phyloP scores from a whole-genome alignment of 192 early-diverging fungal species.

The Coemansia sp. region DNA sequence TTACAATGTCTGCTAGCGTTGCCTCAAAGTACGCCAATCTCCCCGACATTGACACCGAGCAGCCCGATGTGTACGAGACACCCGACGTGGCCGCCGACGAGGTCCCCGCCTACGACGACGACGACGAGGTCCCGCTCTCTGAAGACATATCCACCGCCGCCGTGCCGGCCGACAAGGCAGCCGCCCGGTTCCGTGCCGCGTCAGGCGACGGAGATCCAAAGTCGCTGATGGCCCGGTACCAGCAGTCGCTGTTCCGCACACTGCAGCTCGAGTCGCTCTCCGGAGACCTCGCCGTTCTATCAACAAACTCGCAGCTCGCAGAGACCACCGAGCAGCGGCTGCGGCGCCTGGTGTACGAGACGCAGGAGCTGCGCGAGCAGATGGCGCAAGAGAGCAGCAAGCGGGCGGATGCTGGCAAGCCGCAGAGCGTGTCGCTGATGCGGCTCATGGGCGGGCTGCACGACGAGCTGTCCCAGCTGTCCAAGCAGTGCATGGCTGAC shows the following conservation, averaged over 20 bases:
- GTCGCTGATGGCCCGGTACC: constrained; percentile 32
- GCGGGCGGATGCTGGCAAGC: background rate
- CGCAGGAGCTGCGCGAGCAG: constrained; percentile 75
- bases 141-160: constrained; percentile 22
- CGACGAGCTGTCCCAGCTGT: constrained; percentile 36
- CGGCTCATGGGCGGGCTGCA: constrained; percentile 28
- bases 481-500: background rate
- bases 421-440: constrained; percentile 31
- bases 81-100: constrained; percentile 51
- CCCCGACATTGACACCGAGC: constrained; percentile 67
- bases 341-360: constrained; percentile 76
- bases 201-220: constrained; percentile 18
- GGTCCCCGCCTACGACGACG: constrained; percentile 5
- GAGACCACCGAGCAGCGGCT: constrained; percentile 78
- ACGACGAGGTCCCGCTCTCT: constrained; percentile 15
- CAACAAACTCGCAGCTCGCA: constrained; percentile 29
- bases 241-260: constrained; percentile 38
- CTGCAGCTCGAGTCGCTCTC: constrained; percentile 35
- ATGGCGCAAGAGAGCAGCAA: constrained; percentile 14
- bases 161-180: constrained; percentile 3
- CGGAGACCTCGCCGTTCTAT: constrained; percentile 3
- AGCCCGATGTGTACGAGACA: constrained; percentile 87
- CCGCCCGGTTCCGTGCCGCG: constrained; percentile 30
- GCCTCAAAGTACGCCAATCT: constrained; percentile 72
- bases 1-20: constrained; percentile 2